Percentiles rank a stretch among this genome's conserved stretches.
These are phyloP conservation scores for Neonectria sp. DNA, from an alignment of 2,329 filamentous ascomycete genomes.

Conservation along the genomic window DNA sequence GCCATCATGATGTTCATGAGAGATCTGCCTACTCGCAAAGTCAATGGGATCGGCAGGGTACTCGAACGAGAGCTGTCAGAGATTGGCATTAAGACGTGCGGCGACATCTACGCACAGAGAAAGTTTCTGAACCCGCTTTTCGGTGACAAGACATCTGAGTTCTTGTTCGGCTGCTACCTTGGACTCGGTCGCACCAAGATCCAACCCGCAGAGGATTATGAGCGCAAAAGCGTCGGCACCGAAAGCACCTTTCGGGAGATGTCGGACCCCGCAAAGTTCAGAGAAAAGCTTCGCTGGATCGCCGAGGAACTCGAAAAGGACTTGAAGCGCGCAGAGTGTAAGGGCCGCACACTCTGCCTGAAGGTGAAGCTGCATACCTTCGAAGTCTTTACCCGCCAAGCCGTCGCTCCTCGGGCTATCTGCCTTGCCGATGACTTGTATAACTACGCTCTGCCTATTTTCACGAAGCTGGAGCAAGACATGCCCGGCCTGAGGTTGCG, in stretches of 20 bases:
- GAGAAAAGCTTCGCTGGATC: slow-evolving; percentile 83
- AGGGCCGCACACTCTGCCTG: slow-evolving; percentile 90
- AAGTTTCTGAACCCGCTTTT: slow-evolving; percentile 84
- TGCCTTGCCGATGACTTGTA: slow-evolving; percentile 86
- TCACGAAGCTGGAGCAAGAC: slow-evolving; percentile 87
- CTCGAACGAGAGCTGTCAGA: slow-evolving; percentile 92
- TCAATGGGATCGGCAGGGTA: slow-evolving; percentile 95
- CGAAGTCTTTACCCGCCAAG: slow-evolving; percentile 89
- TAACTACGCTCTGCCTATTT: slow-evolving; percentile 83
- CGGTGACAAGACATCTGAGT: slow-evolving; percentile 91
- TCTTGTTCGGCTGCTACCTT: slow-evolving; percentile 86
- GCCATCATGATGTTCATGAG: slow-evolving; percentile 90
- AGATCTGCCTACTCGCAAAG: slow-evolving; percentile 86
- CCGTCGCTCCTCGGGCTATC: slow-evolving; percentile 80
- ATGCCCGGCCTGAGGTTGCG: slow-evolving; percentile 84
- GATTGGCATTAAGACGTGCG: slow-evolving; percentile 89
- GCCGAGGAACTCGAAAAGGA: slow-evolving; percentile 92
- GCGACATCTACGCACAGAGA: slow-evolving; percentile 85
- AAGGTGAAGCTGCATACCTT: slow-evolving; percentile 97
- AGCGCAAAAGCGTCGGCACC: slow-evolving; percentile 93
- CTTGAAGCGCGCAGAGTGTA: slow-evolving; percentile 83
- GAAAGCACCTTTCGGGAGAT: slow-evolving; percentile 93
- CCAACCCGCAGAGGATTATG: slow-evolving; percentile 89
- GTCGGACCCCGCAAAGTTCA: slow-evolving; percentile 75
- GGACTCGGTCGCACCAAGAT: slow-evolving; percentile 89